Percentiles rank a stretch among this genome's conserved stretches.
phyloP scores from a whole-genome alignment of 2,329 filamentous ascomycete genomes.

The Botrytis hyacinthi region DNA sequence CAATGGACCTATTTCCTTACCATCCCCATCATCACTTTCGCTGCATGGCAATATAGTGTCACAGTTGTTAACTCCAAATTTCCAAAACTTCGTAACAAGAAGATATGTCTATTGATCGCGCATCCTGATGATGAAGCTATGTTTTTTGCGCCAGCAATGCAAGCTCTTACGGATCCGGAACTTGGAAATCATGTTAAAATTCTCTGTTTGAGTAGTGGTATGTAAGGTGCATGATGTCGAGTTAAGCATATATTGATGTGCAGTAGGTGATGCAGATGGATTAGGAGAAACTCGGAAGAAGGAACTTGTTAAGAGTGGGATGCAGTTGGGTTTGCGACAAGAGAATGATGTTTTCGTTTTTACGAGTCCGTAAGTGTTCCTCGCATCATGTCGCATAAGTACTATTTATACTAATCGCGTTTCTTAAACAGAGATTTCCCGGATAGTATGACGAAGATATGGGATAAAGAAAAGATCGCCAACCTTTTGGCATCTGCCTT shows the following conservation, averaged over 20 bases:
- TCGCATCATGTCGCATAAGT: background rate
- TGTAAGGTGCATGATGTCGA: slow-evolving; percentile 16
- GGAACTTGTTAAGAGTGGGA: slow-evolving; percentile 78
- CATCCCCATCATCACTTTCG: slow-evolving; percentile 44
- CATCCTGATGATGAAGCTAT: slow-evolving; percentile 99
- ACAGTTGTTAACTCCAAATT: slow-evolving; percentile 47
- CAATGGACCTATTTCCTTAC: slow-evolving; percentile 33
- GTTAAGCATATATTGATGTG: slow-evolving; percentile 26
- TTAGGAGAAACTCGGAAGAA: slow-evolving; percentile 78
- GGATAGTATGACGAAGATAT: slow-evolving; percentile 81
- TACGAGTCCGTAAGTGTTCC: slow-evolving; percentile 62
- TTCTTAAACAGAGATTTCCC: slow-evolving; percentile 60
- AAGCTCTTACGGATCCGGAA: slow-evolving; percentile 76
- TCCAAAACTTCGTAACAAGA: slow-evolving; percentile 73
- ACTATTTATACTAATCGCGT: slow-evolving; percentile 12
- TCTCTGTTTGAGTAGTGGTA: slow-evolving; percentile 83
- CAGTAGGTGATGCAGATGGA: slow-evolving; percentile 75
- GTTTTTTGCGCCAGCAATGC: slow-evolving; percentile 92
- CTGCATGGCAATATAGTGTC: slow-evolving; percentile 40
- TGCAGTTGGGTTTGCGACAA: slow-evolving; percentile 69
- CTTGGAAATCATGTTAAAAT: slow-evolving; percentile 92
- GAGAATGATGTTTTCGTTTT: slow-evolving; percentile 83
- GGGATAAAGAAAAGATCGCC: slow-evolving; percentile 70
- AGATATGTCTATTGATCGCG: slow-evolving; percentile 88
- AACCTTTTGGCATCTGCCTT: slow-evolving; percentile 70